Base-by-base conservation (phyloP, 768 basidiomycete genomes). In the Amanita phalloides region DNA sequence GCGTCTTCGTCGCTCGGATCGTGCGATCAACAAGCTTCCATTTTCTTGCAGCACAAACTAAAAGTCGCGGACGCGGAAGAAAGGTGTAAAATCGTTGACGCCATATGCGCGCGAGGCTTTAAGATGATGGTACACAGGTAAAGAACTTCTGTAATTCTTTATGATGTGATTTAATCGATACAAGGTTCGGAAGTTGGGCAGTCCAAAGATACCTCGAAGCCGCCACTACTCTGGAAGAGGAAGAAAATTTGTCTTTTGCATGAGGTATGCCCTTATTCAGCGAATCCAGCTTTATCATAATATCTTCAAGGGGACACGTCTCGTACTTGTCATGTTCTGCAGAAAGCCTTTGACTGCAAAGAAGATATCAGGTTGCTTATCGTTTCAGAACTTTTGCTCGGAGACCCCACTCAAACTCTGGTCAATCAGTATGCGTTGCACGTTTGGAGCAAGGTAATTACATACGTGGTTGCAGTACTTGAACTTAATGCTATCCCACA, bases 91-190 rank as follows among this genome's bases (percentile, higher is more conserved):
- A 91, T 92, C 42, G 83, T 92, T 13, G 87, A 90, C 59, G 90
- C 90, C 44, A 91, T 91, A 52, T 89, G 87, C 54, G 74, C 80
- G 37, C 77, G 82, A 10, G 89, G 90, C 1, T 88, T 86, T 55
- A 89, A 92, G 63, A 91, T 91, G 90, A 92, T 92, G 90, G 89
- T 87, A 53, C 84, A 90, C 63, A 74, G 87, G 85, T 85, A 61
- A 35, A 66, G 57, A 9, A 20, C 9, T 20, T 21, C 14, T 4
- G 14, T 11, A n/a, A 20, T 41, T 48, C 14, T 26, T 28, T 9
- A 14, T 35, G 14, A 47, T 7, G 6, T 20, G 10, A 23, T 20
- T 21, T 41, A 39, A 53, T 25, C 13, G 13, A 30, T 35, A 26
- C 14, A 51, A 88, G 89, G n/a, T 92, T 92, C 56, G 90, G 90